phyloP scores from a whole-genome alignment of 2,329 filamentous ascomycete genomes.

The Phyllosticta citriasiana region DNA sequence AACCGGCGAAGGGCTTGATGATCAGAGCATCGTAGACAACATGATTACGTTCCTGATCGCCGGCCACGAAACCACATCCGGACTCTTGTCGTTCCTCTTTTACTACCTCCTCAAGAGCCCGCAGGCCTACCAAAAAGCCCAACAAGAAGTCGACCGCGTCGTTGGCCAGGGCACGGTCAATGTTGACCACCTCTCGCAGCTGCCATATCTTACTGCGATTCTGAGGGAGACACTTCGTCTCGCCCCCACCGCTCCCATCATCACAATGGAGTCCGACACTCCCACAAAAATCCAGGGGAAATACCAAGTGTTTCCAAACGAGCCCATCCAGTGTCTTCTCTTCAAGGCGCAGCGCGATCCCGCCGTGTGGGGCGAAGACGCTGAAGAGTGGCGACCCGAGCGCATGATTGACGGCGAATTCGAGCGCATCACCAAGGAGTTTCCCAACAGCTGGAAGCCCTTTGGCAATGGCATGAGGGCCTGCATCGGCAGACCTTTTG shows the following conservation, averaged over 20 bases:
- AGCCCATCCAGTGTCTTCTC: conserved; percentile 23
- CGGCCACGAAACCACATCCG: conserved; percentile 33
- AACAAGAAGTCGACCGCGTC: conserved; percentile 45
- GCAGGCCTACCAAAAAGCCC: conserved; percentile 36
- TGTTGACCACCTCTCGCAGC: conserved; percentile 40
- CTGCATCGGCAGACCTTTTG: conserved; percentile 46
- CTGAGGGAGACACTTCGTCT: conserved; percentile 47
- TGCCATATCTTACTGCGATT: conserved; percentile 46
- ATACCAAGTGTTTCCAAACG: conserved; percentile 26
- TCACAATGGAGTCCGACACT: conserved; percentile 28
- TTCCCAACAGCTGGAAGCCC: conserved; percentile 39
- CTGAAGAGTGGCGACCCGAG: conserved; percentile 36
- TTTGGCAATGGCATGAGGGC: conserved; percentile 45
- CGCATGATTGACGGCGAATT: conserved; percentile 38
- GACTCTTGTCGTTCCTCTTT: conserved; percentile 34
- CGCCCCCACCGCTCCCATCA: conserved; percentile 44
- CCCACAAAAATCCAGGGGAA: conserved; percentile 27
- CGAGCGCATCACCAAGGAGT: conserved; percentile 27
- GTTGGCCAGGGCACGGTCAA: conserved; percentile 37
- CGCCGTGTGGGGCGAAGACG: conserved; percentile 35
- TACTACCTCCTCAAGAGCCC: conserved; percentile 46
- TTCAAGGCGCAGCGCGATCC: conserved; percentile 32
- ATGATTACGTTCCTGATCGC: conserved; percentile 58
- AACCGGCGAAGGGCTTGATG: conserved; percentile 47
- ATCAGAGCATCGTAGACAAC: conserved; percentile 56